A percentile compares a stretch with the other conserved stretches of the same genome.
Evolutionary conservation across 2,329 filamentous ascomycete genomes (phyloP).

Genomic region (Arthrobotrys sphaeroides): DNA sequence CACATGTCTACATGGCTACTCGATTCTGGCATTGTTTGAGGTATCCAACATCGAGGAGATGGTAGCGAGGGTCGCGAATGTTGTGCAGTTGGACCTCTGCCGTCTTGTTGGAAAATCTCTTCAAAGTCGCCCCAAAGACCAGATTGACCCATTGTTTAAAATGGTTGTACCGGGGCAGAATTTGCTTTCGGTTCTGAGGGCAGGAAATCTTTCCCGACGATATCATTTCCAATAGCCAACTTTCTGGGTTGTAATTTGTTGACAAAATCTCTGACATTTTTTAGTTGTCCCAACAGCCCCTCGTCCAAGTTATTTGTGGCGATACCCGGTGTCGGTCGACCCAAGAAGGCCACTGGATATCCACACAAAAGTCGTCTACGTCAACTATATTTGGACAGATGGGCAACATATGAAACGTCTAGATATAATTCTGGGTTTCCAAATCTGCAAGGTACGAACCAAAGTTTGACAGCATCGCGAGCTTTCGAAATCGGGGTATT

Average conservation of each 20-base stretch:
- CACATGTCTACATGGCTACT: conserved; percentile 14
- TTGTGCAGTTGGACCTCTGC: conserved; percentile 12
- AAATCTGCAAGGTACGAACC: conserved; percentile 30
- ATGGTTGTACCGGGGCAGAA: neutral
- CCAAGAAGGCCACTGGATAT: neutral
- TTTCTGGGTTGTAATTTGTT: neutral
- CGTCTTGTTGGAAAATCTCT: conserved; percentile 18
- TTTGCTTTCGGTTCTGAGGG: neutral
- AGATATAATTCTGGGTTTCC: conserved; percentile 22
- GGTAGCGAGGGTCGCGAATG: conserved; percentile 15
- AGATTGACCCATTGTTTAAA: conserved; percentile 11
- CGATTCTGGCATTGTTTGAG: conserved; percentile 6
- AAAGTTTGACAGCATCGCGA: neutral
- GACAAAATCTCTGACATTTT: neutral
- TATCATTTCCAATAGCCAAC: neutral
- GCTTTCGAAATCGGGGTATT: neutral
- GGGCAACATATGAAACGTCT: conserved; percentile 15
- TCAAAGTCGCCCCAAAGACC: conserved; percentile 15
- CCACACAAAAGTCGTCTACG: neutral
- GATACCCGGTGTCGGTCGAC: neutral
- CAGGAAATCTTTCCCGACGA: conserved; percentile 14
- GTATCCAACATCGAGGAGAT: conserved; percentile 11
- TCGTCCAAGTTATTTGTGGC: neutral
- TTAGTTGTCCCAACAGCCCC: neutral
- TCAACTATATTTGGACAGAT: conserved; percentile 13